Percentiles rank a stretch among this genome's conserved stretches.
Conservation (phyloP, 1,139 yeast species). For the Suhomyces choctaworum region DNA sequence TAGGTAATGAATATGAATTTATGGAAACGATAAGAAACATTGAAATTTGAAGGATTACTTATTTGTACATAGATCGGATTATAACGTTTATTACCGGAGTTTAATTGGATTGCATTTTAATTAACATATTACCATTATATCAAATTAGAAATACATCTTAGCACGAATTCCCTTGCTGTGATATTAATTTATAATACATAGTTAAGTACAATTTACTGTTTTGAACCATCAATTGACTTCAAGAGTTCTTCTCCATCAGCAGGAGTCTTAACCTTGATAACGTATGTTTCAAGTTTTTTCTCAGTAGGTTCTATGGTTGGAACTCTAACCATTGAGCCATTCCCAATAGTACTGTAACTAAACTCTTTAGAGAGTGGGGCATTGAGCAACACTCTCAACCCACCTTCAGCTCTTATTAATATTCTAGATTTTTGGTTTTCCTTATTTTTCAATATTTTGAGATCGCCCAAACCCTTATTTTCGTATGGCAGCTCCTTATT, state of each 20-base stretch:
- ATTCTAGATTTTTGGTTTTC: slow-evolving; percentile 64
- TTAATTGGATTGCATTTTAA: background rate
- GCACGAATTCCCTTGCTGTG: too few species aligned
- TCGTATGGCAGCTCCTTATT: slow-evolving; percentile 53
- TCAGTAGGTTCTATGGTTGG: slow-evolving; percentile 52
- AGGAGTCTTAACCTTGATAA: slow-evolving; percentile 66
- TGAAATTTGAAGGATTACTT: slow-evolving; percentile 6
- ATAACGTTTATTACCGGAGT: too few species aligned
- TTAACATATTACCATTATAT: slow-evolving; percentile 1
- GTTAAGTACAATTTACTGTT: slow-evolving; percentile 6
- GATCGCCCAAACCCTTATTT: slow-evolving; percentile 77
- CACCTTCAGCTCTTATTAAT: slow-evolving; percentile 85
- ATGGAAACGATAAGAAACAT: slow-evolving; percentile 37
- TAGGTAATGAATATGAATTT: slow-evolving; percentile 53
- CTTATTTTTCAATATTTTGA: slow-evolving; percentile 66
- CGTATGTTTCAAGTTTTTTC: slow-evolving; percentile 52
- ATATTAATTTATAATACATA: slow-evolving; percentile 2
- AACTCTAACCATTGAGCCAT: slow-evolving; percentile 57
- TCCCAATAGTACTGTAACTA: slow-evolving; percentile 58
- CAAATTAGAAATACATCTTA: too few species aligned
- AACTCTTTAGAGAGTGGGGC: slow-evolving; percentile 53
- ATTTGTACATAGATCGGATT: too few species aligned
- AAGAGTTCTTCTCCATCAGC: slow-evolving; percentile 68
- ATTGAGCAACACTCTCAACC: slow-evolving; percentile 78
- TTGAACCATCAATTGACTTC: slow-evolving; percentile 48